Percentiles rank a stretch among this genome's conserved stretches.
These are phyloP conservation scores for Artomyces pyxidatus DNA, from an alignment of 768 basidiomycete species.

Conservation along the genomic window DNA sequence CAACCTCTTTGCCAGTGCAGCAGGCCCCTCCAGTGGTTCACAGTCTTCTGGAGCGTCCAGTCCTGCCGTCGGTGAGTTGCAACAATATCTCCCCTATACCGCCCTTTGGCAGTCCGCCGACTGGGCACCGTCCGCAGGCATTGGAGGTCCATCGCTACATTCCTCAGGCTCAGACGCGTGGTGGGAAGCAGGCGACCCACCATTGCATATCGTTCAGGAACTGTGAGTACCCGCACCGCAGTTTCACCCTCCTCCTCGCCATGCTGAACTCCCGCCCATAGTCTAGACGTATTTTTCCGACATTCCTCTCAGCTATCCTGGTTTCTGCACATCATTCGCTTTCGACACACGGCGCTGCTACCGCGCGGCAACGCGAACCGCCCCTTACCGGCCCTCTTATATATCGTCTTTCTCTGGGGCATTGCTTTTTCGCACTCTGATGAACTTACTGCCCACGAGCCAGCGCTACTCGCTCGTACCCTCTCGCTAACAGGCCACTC, in stretches of 20 bases:
- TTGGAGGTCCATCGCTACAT: background rate
- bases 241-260: too few relatives aligned
- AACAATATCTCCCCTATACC: background rate
- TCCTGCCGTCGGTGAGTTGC: slow-evolving; percentile 2
- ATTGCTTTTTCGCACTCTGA: slow-evolving; percentile 20
- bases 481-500: slow-evolving; percentile 41
- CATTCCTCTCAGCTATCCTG: slow-evolving; percentile 56
- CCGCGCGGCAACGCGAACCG: slow-evolving; percentile 22
- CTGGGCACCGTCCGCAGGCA: background rate
- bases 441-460: slow-evolving; percentile 21
- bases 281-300: slow-evolving; percentile 50
- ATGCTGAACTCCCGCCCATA: slow-evolving; percentile 23
- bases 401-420: slow-evolving; percentile 31
- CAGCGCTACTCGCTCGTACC: slow-evolving; percentile 38
- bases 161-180: slow-evolving; percentile 3
- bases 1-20: background rate
- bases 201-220: slow-evolving; percentile 5
- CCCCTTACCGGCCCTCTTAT: slow-evolving; percentile 33
- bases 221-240: slow-evolving; percentile 8
- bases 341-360: slow-evolving; percentile 27
- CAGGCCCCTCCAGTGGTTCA: slow-evolving; percentile 3
- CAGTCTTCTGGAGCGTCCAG: slow-evolving; percentile 7
- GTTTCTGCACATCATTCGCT: slow-evolving; percentile 48
- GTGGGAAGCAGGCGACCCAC: slow-evolving; percentile 6
- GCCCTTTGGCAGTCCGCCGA: background rate